These are phyloP conservation scores for Herpetomonas muscarum DNA, from an alignment of 208 protist species.

Conservation along the genomic window DNA sequence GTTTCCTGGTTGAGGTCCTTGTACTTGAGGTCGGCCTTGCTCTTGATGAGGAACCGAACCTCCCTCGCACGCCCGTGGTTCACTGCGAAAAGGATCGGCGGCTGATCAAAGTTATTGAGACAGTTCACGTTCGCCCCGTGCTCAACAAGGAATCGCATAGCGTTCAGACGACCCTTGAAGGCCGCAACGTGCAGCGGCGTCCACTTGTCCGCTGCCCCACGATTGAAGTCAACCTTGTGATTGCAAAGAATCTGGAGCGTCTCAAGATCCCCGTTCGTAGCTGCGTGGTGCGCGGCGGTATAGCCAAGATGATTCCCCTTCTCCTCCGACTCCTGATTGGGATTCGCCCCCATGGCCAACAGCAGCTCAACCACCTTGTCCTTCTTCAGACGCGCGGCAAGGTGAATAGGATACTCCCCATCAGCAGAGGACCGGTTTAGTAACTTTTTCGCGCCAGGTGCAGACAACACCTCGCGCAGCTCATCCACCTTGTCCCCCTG, in stretches of 20 bases:
- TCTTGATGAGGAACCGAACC: constrained; percentile 37
- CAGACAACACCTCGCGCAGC: constrained; percentile 93
- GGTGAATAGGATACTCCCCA: constrained; percentile 54
- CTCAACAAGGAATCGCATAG: constrained; percentile 31
- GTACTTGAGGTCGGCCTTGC: constrained; percentile 24
- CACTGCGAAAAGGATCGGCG: constrained; percentile 46
- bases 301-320: constrained; percentile 40
- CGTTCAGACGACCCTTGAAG: constrained; percentile 34
- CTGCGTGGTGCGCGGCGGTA: constrained; percentile 54
- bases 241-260: constrained; percentile 33
- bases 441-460: constrained; percentile 36
- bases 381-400: constrained; percentile 18
- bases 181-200: constrained; percentile 56
- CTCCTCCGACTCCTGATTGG: constrained; percentile 28
- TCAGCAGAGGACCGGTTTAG: constrained; percentile 48
- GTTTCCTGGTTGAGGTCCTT: constrained; percentile 33
- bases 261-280: constrained; percentile 20
- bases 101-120: constrained; percentile 26
- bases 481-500: constrained; percentile 73
- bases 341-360: constrained; percentile 33
- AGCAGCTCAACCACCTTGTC: constrained; percentile 29
- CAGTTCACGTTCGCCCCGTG: constrained; percentile 52
- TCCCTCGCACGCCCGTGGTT: constrained; percentile 41
- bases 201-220: constrained; percentile 40
- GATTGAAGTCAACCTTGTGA: constrained; percentile 27